Percentiles rank a stretch among this genome's conserved stretches.
These are phyloP conservation scores for Andalucia godoyi DNA, from an alignment of 78 protist genomes.

Conservation along the genomic window DNA sequence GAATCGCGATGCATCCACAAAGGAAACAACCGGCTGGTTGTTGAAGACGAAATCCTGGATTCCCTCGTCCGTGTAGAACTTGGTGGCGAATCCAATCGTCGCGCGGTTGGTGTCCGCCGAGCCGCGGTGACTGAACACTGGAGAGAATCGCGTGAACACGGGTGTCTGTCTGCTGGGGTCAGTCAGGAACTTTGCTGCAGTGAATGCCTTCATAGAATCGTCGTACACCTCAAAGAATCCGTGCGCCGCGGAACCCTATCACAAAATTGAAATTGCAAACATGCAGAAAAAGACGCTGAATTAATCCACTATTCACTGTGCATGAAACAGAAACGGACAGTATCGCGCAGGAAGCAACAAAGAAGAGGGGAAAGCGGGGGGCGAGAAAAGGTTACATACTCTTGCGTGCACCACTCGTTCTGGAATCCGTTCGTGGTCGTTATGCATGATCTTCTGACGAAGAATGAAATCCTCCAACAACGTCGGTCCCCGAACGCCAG, in stretches of 20 bases:
- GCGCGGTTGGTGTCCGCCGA: constrained; percentile 43
- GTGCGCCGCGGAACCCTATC: constrained; percentile 6
- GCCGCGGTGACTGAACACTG: constrained; percentile 32
- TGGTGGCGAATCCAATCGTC: constrained; percentile 42
- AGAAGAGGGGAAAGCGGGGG: no score
- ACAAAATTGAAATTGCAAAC: no score
- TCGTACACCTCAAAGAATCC: constrained; percentile 11
- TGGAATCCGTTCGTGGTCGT: constrained; percentile 31
- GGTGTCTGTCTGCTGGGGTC: constrained; percentile 23
- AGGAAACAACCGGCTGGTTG: constrained; percentile 44
- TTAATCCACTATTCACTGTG: no score
- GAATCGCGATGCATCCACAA: constrained; percentile 34
- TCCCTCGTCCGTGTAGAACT: constrained; percentile 52
- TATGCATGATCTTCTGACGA: constrained; percentile 17
- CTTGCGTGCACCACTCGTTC: constrained; percentile 29
- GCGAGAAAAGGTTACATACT: no score
- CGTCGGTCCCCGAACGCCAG: constrained; percentile 5
- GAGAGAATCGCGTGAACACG: constrained; percentile 31
- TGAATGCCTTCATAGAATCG: not conserved
- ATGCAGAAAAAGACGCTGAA: no score
- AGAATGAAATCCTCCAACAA: constrained; percentile 19
- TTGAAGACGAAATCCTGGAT: constrained; percentile 38
- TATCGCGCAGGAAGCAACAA: no score
- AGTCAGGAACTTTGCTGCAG: no score
- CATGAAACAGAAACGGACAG: no score